A percentile compares a stretch with the other conserved stretches of the same genome.
These are phyloP conservation scores for Vaccinium myrtillus DNA, from an alignment of 148 eudicot genomes.

Conservation along the genomic window DNA sequence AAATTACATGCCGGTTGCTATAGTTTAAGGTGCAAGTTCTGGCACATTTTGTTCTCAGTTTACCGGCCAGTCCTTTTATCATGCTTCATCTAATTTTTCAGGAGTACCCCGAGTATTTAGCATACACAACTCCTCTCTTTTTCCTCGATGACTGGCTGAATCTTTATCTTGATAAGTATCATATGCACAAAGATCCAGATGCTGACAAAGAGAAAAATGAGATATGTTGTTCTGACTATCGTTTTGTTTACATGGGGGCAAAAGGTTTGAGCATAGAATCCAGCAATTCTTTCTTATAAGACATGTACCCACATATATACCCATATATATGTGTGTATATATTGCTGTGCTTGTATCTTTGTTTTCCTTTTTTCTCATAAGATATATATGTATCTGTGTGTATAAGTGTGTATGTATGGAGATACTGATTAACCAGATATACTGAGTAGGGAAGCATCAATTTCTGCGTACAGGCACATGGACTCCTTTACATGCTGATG, in stretches of 20 bases:
- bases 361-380: slow-evolving; percentile 4
- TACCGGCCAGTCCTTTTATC: slow-evolving; percentile 7
- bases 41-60: neutral
- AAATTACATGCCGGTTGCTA: neutral
- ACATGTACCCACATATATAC: neutral
- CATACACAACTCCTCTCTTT: slow-evolving; percentile 68
- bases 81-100: slow-evolving; percentile 36
- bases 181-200: slow-evolving; percentile 63
- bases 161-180: slow-evolving; percentile 76
- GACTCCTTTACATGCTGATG: slow-evolving; percentile 99
- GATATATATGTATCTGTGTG: too few relatives aligned
- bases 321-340: neutral
- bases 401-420: neutral
- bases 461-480: slow-evolving; percentile 74
- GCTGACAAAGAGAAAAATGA: slow-evolving; percentile 46
- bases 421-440: neutral
- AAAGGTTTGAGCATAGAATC: slow-evolving; percentile 66
- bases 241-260: slow-evolving; percentile 99
- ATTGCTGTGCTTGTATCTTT: neutral
- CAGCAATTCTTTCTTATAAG: slow-evolving; percentile 30
- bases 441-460: slow-evolving; percentile 6
- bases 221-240: slow-evolving; percentile 91
- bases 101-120: slow-evolving; percentile 89
- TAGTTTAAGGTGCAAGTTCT: neutral
- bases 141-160: slow-evolving; percentile 94